Percentiles rank a stretch among this genome's conserved stretches.
These are phyloP conservation scores for Aegilops tauschii DNA, from an alignment of 176 grass and related monocot genomes.

Conservation along the genomic window DNA sequence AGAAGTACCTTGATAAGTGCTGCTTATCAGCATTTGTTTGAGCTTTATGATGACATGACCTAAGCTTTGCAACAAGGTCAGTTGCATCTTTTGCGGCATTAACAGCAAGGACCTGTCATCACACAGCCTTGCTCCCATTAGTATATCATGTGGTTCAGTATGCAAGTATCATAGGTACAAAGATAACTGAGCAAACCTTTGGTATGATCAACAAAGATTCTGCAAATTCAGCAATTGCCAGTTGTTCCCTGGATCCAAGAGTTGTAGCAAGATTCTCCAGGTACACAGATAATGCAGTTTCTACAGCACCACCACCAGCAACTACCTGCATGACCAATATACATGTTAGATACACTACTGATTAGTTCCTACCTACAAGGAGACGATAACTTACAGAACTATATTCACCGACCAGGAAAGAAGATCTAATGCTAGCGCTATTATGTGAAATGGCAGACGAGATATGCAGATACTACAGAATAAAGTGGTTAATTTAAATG, in stretches of 20 bases:
- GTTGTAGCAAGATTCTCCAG: constrained; percentile 94
- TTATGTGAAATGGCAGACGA: too few species aligned
- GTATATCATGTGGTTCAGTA: background rate
- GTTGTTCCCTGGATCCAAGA: constrained; percentile 84
- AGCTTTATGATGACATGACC: constrained; percentile 84
- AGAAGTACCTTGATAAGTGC: constrained; percentile 69
- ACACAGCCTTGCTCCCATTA: too few species aligned
- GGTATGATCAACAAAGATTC: constrained; percentile 91
- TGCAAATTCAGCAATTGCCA: constrained; percentile 91
- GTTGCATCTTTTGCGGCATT: constrained; percentile 92
- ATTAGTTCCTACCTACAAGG: too few species aligned
- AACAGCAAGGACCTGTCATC: constrained; percentile 69
- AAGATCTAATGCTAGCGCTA: background rate
- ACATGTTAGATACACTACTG: background rate
- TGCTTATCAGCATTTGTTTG: constrained; percentile 95
- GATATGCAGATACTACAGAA: too few species aligned
- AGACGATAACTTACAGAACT: too few species aligned
- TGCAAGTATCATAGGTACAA: background rate
- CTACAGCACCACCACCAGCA: constrained; percentile 90
- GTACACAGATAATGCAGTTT: constrained; percentile 86
- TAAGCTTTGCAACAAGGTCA: constrained; percentile 88
- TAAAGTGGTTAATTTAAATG: background rate
- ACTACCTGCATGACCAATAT: constrained; percentile 55
- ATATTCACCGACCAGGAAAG: too few species aligned
- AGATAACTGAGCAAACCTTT: constrained; percentile 50